Evolutionary conservation across 345 rosid genomes (phyloP), one percentile per base, ranked within the genome.

Genomic region (Viola odorata): DNA sequence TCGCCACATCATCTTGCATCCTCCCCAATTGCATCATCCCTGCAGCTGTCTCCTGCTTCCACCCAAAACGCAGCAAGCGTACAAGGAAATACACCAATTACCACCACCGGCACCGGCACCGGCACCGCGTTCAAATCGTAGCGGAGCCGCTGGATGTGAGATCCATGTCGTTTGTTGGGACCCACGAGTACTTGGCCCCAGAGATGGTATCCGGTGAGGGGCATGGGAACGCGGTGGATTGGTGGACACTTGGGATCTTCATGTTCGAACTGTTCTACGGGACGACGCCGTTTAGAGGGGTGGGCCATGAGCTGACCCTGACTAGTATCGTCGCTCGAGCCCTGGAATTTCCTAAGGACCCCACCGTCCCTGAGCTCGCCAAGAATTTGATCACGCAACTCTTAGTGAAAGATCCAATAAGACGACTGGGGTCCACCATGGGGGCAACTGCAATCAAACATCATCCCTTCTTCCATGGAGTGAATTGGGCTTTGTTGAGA

Each of bases 201-300:
- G 90, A 85, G 78, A 80, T 85, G 11, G 75, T 78, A 0, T 77
- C 85, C 13, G 85, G 85, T 0, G 90, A 85, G 65, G 90, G 87
- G 0, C 90, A 85, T 8, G 90, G 90, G 54, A 85, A 52, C 15
- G 87, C 85, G 0, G 90, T 85, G 70, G 90, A 85, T 54, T 85
- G 90, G 87, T 85, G 90, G 90, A 82, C 90, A 14, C 42, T 85
- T 8, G 90, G 90, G 9, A 65, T 85, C 53, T 82, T 85, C 75
- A 58, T 85, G 39, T 85, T 65, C 32, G 87, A 85, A 65, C 62
- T 85, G 67, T 77, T 82, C 60, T 82, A 80, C 4, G 87, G 85
- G 0, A 66, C 60, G 37, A 85, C 90, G 0, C 90, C 90, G 5
- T 85, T 82, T 37, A 82, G 77, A 62, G 90, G 84, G 55, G 36